Conservation (phyloP, 2,329 filamentous ascomycete genomes). For the Mycocentrospora acerina region DNA sequence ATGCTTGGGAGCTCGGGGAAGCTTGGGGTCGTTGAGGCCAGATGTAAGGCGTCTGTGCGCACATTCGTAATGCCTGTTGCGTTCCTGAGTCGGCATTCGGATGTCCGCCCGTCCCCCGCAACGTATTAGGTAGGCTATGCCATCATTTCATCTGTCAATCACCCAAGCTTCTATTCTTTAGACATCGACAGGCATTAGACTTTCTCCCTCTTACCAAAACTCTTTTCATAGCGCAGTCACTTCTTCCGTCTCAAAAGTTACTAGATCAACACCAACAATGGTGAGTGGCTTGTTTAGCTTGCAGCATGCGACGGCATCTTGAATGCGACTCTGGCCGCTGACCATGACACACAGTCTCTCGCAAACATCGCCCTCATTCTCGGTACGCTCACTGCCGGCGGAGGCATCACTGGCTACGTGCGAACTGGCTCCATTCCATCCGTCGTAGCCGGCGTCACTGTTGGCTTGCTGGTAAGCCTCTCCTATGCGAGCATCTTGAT, state of each 20-base stretch:
- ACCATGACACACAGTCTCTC: slow-evolving; percentile 36
- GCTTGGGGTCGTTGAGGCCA: slow-evolving; percentile 25
- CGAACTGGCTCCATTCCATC: slow-evolving; percentile 85
- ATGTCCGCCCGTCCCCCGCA: slow-evolving; percentile 18
- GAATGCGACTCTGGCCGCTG: neutral
- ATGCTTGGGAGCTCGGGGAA: slow-evolving; percentile 11
- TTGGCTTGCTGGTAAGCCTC: slow-evolving; percentile 64
- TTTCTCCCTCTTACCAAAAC: no score
- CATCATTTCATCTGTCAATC: no score
- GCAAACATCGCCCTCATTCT: slow-evolving; percentile 73
- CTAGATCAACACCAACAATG: neutral
- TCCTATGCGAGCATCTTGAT: neutral
- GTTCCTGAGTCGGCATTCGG: slow-evolving; percentile 3
- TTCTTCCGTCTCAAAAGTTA: neutral
- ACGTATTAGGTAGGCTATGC: slow-evolving; percentile 1
- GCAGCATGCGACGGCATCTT: slow-evolving; percentile 1
- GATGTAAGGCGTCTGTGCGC: slow-evolving; percentile 10
- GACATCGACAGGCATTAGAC: no score
- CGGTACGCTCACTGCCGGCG: slow-evolving; percentile 78
- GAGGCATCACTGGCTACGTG: slow-evolving; percentile 83
- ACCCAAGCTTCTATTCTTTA: no score
- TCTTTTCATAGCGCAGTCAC: no score
- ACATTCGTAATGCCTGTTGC: no score
- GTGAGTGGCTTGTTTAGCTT: neutral
- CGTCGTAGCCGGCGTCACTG: slow-evolving; percentile 77